phyloP scores from a whole-genome alignment of 352 stramenopile genomes.

The Globisporangium carolinianum region DNA sequence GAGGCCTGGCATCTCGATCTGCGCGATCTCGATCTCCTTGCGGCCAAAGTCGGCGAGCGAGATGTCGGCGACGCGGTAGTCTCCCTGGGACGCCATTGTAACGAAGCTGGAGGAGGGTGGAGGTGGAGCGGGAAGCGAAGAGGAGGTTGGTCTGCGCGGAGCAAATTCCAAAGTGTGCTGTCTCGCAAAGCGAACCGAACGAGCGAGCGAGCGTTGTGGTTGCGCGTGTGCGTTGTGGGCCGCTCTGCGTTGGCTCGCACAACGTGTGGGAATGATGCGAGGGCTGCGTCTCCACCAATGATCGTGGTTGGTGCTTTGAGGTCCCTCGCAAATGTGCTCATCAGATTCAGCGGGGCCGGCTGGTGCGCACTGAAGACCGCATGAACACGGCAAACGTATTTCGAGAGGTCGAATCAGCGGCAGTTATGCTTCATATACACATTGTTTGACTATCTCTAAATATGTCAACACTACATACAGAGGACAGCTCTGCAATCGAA shows the following conservation, averaged over 20 bases:
- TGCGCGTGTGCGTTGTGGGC: too few relatives aligned
- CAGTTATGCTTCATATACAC: too few relatives aligned
- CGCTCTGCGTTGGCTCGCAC: too few relatives aligned
- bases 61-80: conserved; percentile 94
- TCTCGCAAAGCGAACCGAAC: too few relatives aligned
- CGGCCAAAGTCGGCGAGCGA: conserved; percentile 97
- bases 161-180: conserved; percentile 15
- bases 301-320: neutral
- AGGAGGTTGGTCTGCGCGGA: conserved; percentile 13
- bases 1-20: conserved; percentile 98
- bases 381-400: neutral
- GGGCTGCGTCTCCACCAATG: neutral
- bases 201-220: neutral
- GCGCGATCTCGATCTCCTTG: conserved; percentile 98
- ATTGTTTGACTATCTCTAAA: too few relatives aligned
- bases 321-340: too few relatives aligned
- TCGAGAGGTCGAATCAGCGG: too few relatives aligned
- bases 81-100: conserved; percentile 56
- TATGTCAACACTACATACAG: too few relatives aligned
- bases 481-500: too few relatives aligned
- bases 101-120: neutral
- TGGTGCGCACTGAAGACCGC: too few relatives aligned
- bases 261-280: too few relatives aligned
- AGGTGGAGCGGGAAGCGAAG: neutral
- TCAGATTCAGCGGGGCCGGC: too few relatives aligned